Base-by-base conservation (phyloP, 345 rosid genomes). In the Citrus unshiu region DNA sequence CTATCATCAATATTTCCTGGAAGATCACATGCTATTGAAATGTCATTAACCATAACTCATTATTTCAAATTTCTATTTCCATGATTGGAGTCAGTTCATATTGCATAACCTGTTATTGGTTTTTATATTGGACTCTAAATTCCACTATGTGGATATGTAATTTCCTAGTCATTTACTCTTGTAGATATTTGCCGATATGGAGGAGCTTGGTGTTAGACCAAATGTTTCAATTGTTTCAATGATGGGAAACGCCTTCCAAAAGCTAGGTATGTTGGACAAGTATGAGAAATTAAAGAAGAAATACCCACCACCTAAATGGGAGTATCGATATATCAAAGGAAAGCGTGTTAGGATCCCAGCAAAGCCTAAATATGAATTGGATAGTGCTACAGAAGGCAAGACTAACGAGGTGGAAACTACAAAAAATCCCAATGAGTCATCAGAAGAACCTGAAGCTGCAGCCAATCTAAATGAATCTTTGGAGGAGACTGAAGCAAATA, bases 161-260 rank as follows among this genome's bases (percentile, higher is more conserved):
- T 75, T 78, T 58, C 21, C 32, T 29, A 12, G 49, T 64, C 70
- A 19, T 58, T 60, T 72, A 58, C 54, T 78, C 27, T 57, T 69
- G 79, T 67, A 92, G 99, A 83, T 93, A 82, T 96, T 96, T 86
- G 99, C 97, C 64, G 98, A 96, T 81, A 96, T 96, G 99, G 99
- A 94, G 88, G 99, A 96, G 86, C 97, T 92, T 61, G 92, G 93
- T 30, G 86, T 96, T 72, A 85, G 85, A 72, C 99, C 98, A 9
- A 84, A 83, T 75, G 69, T 84, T 73, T 56, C 97, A 18, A 87
- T 87, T 59, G 92, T 93, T 70, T 68, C 82, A 21, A 91, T 96
- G 99, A 80, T 92, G 81, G 99, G 96, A 34, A 84, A 84, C 56
- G 90, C 85, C 69, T 93, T 95, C 86, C 78, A 84, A 82, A 87